A percentile compares a stretch with the other conserved stretches of the same genome.
phyloP scores from a whole-genome alignment of 768 basidiomycete genomes.

The Termitomyces sp. region DNA sequence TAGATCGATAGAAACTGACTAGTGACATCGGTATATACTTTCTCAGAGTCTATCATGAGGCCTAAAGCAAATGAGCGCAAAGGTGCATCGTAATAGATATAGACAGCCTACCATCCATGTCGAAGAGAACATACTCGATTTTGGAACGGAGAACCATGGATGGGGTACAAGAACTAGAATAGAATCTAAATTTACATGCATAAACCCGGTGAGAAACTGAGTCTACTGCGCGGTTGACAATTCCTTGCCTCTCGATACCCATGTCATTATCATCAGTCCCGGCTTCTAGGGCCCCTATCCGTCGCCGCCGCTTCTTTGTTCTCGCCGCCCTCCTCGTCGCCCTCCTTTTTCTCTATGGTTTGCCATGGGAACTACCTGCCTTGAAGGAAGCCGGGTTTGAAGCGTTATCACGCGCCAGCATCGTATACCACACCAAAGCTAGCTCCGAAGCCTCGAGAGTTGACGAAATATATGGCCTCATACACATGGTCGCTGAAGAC shows the following conservation, averaged over 20 bases:
- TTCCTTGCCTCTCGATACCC: conserved; percentile 2
- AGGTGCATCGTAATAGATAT: background rate
- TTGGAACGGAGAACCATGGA: conserved; percentile 14
- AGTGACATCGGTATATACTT: conserved; percentile 71
- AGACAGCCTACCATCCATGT: conserved; percentile 55
- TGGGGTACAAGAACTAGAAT: background rate
- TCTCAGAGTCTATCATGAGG: conserved; percentile 72
- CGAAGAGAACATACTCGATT: conserved; percentile 64
- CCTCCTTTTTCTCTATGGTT: conserved; percentile 34
- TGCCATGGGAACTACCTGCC: conserved; percentile 36
- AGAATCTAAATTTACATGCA: background rate
- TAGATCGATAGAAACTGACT: conserved; percentile 38
- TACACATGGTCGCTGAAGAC: conserved; percentile 55
- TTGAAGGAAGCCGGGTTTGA: conserved; percentile 26
- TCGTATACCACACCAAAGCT: conserved; percentile 30
- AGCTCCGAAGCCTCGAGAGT: conserved; percentile 23
- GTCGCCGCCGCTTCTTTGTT: conserved; percentile 42
- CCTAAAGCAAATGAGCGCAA: conserved; percentile 31
- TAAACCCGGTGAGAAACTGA: background rate
- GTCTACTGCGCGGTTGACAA: background rate
- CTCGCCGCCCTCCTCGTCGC: conserved; percentile 29
- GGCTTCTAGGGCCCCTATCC: conserved; percentile 19
- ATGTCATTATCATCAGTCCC: conserved; percentile 14
- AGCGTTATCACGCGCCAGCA: conserved; percentile 31
- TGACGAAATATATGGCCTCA: conserved; percentile 66